Base-by-base conservation (phyloP, 768 basidiomycete species). In the Lactarius pseudohatsudake region DNA sequence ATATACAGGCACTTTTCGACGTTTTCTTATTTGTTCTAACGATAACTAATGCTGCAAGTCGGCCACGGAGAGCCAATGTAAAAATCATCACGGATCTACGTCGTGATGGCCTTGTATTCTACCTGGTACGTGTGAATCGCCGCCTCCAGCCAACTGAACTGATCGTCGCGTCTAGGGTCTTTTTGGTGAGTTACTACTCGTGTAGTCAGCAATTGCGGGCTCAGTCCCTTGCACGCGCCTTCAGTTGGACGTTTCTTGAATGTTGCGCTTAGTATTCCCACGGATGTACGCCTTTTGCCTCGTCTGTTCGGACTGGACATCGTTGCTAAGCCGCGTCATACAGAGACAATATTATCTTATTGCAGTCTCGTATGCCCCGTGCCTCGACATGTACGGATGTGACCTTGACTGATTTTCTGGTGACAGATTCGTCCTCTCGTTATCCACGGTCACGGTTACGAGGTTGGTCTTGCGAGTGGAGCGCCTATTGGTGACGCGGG, bases 71-170 rank as follows among this genome's bases (percentile, higher is more conserved):
- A 26, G 71, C 73, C 26, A 67, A 77, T 57, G 67, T 76, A 34
- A 76, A 73, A 7, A 69, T 81, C 34, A 73, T 73, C 57, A 72
- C 72, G 36, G 76, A 77, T 15, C 74, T 81, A 10, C 73, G 75
- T 50, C 67, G 75, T 2, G 79, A 80, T 69, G 79, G 80, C 26
- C 69, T 78, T 18, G 59, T 72, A 2, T 80, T 75, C 66, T 81
- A 79, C 65, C 38, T 76, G 54, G 79, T 79, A 65, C 26, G 74
- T 68, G 38, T 15, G 10, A n/a, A 11, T 36, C 32, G 1, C n/a
- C 22, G 22, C 57, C 16, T 30, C n/a, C 3, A 4, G 18, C 13
- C 2, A 22, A 28, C 26, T 55, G 40, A 2, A 53, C 22, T 34
- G 40, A 64, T 45, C 20, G 18, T 36, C 15, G 11, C n/a, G 5